phyloP scores from a whole-genome alignment of 352 stramenopile species.

The Globisporangium polare region DNA sequence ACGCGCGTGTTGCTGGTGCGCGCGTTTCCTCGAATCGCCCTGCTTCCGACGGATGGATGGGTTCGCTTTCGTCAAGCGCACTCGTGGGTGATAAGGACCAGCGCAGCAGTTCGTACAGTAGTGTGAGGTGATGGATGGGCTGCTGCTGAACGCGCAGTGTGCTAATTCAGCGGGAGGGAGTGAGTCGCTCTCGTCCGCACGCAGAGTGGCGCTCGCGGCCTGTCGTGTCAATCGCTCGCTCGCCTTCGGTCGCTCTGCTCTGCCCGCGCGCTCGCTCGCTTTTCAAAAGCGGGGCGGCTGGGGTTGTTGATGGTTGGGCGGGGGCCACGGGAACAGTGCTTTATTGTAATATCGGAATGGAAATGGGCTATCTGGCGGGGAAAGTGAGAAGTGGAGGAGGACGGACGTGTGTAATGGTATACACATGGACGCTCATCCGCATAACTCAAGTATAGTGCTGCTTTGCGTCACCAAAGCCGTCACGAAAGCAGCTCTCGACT shows the following conservation, averaged over 20 bases:
- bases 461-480: not conserved
- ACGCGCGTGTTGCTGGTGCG: not conserved
- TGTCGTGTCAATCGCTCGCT: conserved; percentile 6
- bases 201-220: not conserved
- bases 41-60: conserved; percentile 2
- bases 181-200: not conserved
- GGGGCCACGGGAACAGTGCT: not conserved
- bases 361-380: not conserved
- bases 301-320: conserved; percentile 2
- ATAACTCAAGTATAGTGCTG: not conserved
- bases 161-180: not conserved
- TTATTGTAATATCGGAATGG: not conserved
- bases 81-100: not conserved
- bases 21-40: conserved; percentile 2
- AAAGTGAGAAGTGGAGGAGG: not conserved
- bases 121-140: not conserved
- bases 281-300: conserved; percentile 7
- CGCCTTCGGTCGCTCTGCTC: not conserved
- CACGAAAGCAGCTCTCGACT: too few species aligned
- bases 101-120: not conserved
- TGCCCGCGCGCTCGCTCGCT: not conserved
- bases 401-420: not conserved
- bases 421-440: not conserved
- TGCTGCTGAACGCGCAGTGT: not conserved
- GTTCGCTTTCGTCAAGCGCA: conserved; percentile 8